Base-by-base conservation (phyloP, 148 eudicot genomes). In the Camellia sinensis region DNA sequence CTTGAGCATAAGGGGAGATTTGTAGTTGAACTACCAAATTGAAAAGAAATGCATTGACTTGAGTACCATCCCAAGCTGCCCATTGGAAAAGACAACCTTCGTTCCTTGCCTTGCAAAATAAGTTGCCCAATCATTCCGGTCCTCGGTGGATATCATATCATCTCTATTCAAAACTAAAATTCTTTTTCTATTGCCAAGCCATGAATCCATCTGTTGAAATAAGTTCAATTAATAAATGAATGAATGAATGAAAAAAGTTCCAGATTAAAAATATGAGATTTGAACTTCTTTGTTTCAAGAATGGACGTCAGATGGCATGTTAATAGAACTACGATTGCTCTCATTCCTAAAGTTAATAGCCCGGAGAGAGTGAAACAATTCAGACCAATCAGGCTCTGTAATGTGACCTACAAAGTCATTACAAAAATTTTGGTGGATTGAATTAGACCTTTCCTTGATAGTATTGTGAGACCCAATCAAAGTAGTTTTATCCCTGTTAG, bases 91-190 rank as follows among this genome's bases (percentile, higher is more conserved):
- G 76, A 93, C 88, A 75, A 92, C 97, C 83, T 90, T 92, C 76
- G 84, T 89, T 78, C 98, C 99, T 86, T 88, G 95, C 79, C 83
- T 91, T 40, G 98, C 90, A 87, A 86, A 96, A 82, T 96, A 87
- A 82, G 86, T 82, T 79, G 99, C 97, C 99, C 99, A 96, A 46
- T 93, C 97, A 91, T 96, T 90, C 77, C 99, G 88, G 77, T 96
- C 99, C 54, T 89, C 83, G 67, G 94, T 80, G 62, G 98, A 93
- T 84, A 96, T 96, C 99, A 96, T 96, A 84, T 96, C 99, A 87
- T 96, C 99, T 83, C 99, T 88, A 77, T 96, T 96, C 84, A 96
- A 83, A 72, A 96, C 99, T 76, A 96, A 71, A 73, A 96, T 93
- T 81, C 98, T 86, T 78, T 91, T 96, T 72, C 94, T 91, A 79